Conservation (phyloP, 2,329 filamentous ascomycete species). For the Ophiosphaerella narmari region DNA sequence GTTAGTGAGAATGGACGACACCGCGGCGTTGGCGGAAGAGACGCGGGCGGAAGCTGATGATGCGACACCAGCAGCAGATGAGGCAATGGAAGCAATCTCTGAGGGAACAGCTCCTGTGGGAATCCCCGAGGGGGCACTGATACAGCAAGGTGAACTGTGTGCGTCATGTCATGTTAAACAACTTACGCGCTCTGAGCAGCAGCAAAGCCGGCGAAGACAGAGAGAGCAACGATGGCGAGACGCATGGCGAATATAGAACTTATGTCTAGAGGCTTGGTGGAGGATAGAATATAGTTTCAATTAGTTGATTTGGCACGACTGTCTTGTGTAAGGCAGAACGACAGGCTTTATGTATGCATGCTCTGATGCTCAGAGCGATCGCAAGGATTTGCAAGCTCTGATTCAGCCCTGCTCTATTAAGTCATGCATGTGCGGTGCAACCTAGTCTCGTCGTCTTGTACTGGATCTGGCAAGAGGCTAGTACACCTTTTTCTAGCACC, state of each 20-base stretch:
- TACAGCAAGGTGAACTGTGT: neutral
- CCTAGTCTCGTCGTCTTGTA: slow-evolving; percentile 1
- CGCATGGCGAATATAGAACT: slow-evolving; percentile 9
- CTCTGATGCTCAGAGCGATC: neutral
- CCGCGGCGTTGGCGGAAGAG: neutral
- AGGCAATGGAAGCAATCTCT: neutral
- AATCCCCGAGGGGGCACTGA: neutral
- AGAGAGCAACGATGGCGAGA: slow-evolving; percentile 10
- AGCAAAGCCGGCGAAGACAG: slow-evolving; percentile 7
- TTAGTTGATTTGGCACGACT: neutral
- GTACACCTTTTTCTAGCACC: slow-evolving; percentile 1
- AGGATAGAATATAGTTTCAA: neutral
- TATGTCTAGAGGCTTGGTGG: neutral
- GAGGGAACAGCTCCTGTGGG: neutral
- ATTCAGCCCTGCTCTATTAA: slow-evolving; percentile 1
- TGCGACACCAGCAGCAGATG: neutral
- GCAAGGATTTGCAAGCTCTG: neutral
- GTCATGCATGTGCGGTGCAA: slow-evolving; percentile 1
- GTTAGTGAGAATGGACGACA: neutral
- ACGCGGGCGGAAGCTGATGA: neutral
- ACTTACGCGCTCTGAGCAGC: slow-evolving; percentile 12
- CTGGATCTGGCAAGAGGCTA: slow-evolving; percentile 1
- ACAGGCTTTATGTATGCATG: neutral
- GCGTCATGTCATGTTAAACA: no score
- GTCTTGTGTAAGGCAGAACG: neutral